Evolutionary conservation across 495 filamentous ascomycete species (phyloP).

Genomic region (Penicillium pancosmium): DNA sequence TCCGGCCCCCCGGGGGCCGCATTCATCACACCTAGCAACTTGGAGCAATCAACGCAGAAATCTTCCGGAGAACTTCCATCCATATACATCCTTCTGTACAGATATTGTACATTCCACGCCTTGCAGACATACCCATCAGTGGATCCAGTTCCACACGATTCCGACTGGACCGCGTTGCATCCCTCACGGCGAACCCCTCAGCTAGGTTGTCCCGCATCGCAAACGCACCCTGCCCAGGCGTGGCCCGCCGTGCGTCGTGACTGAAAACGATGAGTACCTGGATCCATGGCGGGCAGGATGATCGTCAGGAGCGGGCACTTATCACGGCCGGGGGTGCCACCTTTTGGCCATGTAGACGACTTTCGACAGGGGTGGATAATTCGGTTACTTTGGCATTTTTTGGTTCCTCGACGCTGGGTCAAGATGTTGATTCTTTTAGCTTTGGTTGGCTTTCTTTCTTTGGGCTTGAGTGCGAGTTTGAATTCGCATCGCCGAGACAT

Average conservation of each 20-base stretch:
- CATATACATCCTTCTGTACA: slow-evolving; percentile 3
- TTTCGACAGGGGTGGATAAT: slow-evolving; percentile 24
- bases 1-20: background rate
- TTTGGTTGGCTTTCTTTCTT: slow-evolving; percentile 27
- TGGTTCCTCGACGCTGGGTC: slow-evolving; percentile 28
- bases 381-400: slow-evolving; percentile 21
- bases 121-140: slow-evolving; percentile 28
- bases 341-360: slow-evolving; percentile 18
- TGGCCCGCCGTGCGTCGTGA: slow-evolving; percentile 25
- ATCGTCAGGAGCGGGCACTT: slow-evolving; percentile 29
- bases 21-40: slow-evolving; percentile 9
- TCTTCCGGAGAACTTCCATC: background rate
- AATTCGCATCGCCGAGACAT: slow-evolving; percentile 10
- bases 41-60: background rate
- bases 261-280: slow-evolving; percentile 32
- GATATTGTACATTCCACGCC: slow-evolving; percentile 23
- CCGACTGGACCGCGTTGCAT: slow-evolving; percentile 27
- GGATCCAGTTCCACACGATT: slow-evolving; percentile 9
- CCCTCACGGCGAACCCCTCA: slow-evolving; percentile 26
- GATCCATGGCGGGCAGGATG: slow-evolving; percentile 26
- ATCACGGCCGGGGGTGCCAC: slow-evolving; percentile 28
- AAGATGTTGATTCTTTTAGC: slow-evolving; percentile 30
- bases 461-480: slow-evolving; percentile 19
- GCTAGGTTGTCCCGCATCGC: slow-evolving; percentile 19
- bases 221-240: slow-evolving; percentile 20